phyloP scores from a whole-genome alignment of 202 grass and related monocot genomes.

The Zizania palustris region DNA sequence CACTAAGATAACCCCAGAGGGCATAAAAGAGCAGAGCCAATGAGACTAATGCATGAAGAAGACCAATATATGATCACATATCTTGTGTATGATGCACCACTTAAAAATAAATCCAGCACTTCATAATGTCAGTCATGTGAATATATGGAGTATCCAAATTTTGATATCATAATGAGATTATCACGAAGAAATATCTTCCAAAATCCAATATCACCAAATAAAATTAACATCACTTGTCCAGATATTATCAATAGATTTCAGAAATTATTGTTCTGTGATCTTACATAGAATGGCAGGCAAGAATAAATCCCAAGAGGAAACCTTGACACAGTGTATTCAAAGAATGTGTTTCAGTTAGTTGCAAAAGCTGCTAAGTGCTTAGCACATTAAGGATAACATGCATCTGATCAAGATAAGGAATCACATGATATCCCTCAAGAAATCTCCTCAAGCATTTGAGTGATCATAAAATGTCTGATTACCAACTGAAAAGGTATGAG shows the following conservation, averaged over 20 bases:
- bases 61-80: slow-evolving; percentile 48
- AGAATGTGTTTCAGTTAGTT: slow-evolving; percentile 44
- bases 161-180: slow-evolving; percentile 36
- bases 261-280: slow-evolving; percentile 34
- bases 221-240: slow-evolving; percentile 43
- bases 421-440: slow-evolving; percentile 35
- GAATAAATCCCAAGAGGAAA: slow-evolving; percentile 48
- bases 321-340: slow-evolving; percentile 36
- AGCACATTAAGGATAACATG: slow-evolving; percentile 42
- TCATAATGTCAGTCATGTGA: slow-evolving; percentile 51
- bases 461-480: slow-evolving; percentile 37
- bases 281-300: slow-evolving; percentile 32
- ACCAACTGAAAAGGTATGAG: slow-evolving; percentile 44
- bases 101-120: slow-evolving; percentile 47
- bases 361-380: slow-evolving; percentile 45
- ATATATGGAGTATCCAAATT: slow-evolving; percentile 34
- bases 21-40: slow-evolving; percentile 55
- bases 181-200: slow-evolving; percentile 39
- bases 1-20: slow-evolving; percentile 51
- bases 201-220: slow-evolving; percentile 44
- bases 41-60: slow-evolving; percentile 55
- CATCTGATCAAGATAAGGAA: slow-evolving; percentile 42
- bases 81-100: slow-evolving; percentile 41
- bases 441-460: slow-evolving; percentile 43
- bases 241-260: slow-evolving; percentile 46